Conservation (phyloP, 75 land plant species). For the Chamaecyparis obtusa region DNA sequence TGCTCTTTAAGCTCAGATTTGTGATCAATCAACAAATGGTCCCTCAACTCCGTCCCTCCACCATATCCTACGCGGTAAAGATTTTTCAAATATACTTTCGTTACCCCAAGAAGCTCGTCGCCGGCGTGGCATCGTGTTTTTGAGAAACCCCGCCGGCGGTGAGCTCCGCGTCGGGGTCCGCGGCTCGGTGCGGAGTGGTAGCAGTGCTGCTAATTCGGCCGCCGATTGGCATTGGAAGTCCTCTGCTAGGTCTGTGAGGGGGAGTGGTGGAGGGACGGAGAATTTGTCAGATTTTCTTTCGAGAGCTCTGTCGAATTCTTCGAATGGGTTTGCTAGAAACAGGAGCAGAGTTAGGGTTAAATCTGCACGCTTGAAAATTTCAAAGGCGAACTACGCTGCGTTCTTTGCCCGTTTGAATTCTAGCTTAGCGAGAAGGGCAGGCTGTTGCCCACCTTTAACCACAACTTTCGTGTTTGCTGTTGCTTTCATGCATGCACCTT, state of each 20-base stretch:
- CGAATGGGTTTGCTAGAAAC: conserved; percentile 18
- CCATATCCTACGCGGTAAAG: too few species aligned
- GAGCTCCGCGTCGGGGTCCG: conserved; percentile 87
- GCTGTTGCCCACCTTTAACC: too few species aligned
- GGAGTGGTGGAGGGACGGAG: not conserved
- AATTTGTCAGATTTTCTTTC: conserved; percentile 28
- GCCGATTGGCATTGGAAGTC: conserved; percentile 19
- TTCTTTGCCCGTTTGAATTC: too few species aligned
- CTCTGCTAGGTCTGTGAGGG: not conserved
- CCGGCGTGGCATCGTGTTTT: conserved; percentile 85
- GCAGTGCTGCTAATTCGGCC: conserved; percentile 23
- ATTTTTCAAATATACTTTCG: too few species aligned
- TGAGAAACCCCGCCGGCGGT: conserved; percentile 72
- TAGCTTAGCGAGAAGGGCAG: too few species aligned
- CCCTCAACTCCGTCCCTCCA: too few species aligned
- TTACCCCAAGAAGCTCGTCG: conserved; percentile 93
- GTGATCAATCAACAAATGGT: too few species aligned
- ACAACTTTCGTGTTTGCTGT: too few species aligned
- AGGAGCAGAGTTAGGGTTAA: conserved; percentile 49
- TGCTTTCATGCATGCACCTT: too few species aligned
- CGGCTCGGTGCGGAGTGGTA: conserved; percentile 58
- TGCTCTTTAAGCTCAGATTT: too few species aligned
- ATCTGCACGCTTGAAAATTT: too few species aligned
- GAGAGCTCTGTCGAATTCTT: not conserved
- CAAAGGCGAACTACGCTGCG: too few species aligned